Conservation (phyloP, 306 rosid species). For the Ormosia semicastrata region DNA sequence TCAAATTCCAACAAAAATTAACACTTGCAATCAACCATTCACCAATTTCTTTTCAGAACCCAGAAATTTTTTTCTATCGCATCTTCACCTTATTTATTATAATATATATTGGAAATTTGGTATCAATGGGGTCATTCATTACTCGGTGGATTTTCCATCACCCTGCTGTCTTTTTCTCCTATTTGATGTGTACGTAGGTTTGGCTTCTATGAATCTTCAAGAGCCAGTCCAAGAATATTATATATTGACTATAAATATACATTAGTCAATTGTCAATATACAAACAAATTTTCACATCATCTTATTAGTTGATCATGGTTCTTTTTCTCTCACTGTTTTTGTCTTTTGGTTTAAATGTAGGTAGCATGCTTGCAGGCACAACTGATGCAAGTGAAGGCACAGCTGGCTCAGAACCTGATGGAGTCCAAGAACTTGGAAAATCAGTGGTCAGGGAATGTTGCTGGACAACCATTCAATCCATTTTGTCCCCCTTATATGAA, state of each 20-base stretch:
- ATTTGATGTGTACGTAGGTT: not conserved
- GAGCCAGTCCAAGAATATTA: slow-evolving; percentile 9
- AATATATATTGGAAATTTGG: not conserved
- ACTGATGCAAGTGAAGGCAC: slow-evolving; percentile 66
- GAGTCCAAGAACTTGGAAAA: slow-evolving; percentile 40
- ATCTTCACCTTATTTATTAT: not conserved
- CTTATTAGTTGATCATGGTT: not conserved
- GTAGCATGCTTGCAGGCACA: slow-evolving; percentile 76
- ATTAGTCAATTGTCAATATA: not conserved
- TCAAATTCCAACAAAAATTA: not conserved
- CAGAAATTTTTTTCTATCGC: not conserved
- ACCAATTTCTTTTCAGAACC: not conserved
- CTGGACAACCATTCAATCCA: slow-evolving; percentile 30
- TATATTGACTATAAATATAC: not conserved
- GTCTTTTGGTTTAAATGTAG: slow-evolving; percentile 23
- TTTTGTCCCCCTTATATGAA: slow-evolving; percentile 37
- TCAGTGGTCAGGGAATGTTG: slow-evolving; percentile 35
- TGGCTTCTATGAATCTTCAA: slow-evolving; percentile 6
- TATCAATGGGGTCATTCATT: not conserved
- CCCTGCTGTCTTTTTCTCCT: not conserved
- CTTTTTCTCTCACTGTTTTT: not conserved
- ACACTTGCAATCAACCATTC: not conserved
- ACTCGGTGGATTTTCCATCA: not conserved
- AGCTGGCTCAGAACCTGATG: slow-evolving; percentile 48
- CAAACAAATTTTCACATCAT: not conserved